These are phyloP conservation scores for Penicillium capsulatum DNA, from an alignment of 2,329 filamentous ascomycete species.

Conservation along the genomic window DNA sequence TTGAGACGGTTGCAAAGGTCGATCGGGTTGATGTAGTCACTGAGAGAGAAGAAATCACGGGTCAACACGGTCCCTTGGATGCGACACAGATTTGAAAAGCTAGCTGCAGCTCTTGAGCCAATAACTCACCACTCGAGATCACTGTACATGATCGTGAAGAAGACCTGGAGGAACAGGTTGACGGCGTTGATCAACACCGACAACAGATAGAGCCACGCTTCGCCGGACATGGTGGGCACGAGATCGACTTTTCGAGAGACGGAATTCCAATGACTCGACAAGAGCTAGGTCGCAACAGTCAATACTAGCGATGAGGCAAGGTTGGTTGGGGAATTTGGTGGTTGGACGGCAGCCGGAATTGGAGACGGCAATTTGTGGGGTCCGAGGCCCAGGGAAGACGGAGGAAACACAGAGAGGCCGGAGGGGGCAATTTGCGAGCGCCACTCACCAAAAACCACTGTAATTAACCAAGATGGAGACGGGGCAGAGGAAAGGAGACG, in stretches of 20 bases:
- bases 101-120: background rate
- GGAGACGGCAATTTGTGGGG: slow-evolving; percentile 24
- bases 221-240: slow-evolving; percentile 74
- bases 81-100: background rate
- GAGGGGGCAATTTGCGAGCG: slow-evolving; percentile 1
- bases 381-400: slow-evolving; percentile 14
- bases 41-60: slow-evolving; percentile 41
- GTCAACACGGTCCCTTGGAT: slow-evolving; percentile 9
- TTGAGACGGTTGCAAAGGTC: slow-evolving; percentile 99
- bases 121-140: slow-evolving; percentile 93
- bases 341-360: slow-evolving; percentile 19
- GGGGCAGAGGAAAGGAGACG: slow-evolving; percentile 6
- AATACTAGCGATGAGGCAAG: slow-evolving; percentile 6
- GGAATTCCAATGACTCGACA: slow-evolving; percentile 8
- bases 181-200: slow-evolving; percentile 99
- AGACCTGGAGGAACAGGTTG: slow-evolving; percentile 99
- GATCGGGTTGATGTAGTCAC: slow-evolving; percentile 99
- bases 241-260: slow-evolving; percentile 7
- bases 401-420: slow-evolving; percentile 16
- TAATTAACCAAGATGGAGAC: slow-evolving; percentile 7
- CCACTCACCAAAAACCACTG: slow-evolving; percentile 19
- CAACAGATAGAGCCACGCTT: slow-evolving; percentile 97
- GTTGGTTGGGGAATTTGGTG: slow-evolving; percentile 3
- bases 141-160: slow-evolving; percentile 99
- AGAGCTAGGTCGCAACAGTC: background rate